Conservation (phyloP, 768 basidiomycete genomes). For the Lactarius hatsudake region DNA sequence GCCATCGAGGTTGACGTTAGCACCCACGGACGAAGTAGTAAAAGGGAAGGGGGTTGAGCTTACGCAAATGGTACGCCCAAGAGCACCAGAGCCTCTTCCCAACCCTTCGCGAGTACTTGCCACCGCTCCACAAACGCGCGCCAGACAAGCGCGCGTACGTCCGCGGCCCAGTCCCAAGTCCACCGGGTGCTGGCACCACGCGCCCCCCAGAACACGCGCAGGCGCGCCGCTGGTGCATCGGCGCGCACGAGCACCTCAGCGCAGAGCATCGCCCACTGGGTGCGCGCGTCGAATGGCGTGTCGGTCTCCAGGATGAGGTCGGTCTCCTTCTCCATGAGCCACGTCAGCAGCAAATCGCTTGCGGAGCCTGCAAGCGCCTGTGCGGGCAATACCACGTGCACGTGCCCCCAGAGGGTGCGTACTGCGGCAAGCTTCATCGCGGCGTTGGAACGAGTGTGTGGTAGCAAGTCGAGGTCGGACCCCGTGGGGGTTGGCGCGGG, state of each 20-base stretch:
- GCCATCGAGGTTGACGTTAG: neutral
- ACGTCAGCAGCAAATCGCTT: slow-evolving; percentile 43
- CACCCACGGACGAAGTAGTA: neutral
- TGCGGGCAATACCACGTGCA: slow-evolving; percentile 44
- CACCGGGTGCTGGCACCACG: slow-evolving; percentile 28
- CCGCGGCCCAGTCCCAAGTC: slow-evolving; percentile 39
- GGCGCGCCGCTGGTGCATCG: slow-evolving; percentile 44
- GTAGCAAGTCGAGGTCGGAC: slow-evolving; percentile 17
- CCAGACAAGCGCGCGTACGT: slow-evolving; percentile 56
- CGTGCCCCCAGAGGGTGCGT: slow-evolving; percentile 54
- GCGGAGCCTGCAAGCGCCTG: slow-evolving; percentile 44
- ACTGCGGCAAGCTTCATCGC: slow-evolving; percentile 57
- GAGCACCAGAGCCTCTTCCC: slow-evolving; percentile 54
- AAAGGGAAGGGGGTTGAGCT: slow-evolving; percentile 29
- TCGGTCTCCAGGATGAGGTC: slow-evolving; percentile 45
- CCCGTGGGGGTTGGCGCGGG: neutral
- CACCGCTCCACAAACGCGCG: slow-evolving; percentile 53
- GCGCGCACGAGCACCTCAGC: slow-evolving; percentile 51
- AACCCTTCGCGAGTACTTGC: slow-evolving; percentile 43
- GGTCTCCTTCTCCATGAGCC: slow-evolving; percentile 48
- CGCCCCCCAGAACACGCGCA: slow-evolving; percentile 38
- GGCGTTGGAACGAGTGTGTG: slow-evolving; percentile 38
- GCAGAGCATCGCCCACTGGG: slow-evolving; percentile 59
- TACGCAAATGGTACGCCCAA: slow-evolving; percentile 64
- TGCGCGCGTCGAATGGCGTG: slow-evolving; percentile 43